phyloP scores from a whole-genome alignment of 371 early-diverging fungal species.

The Mucor circinelloides region DNA sequence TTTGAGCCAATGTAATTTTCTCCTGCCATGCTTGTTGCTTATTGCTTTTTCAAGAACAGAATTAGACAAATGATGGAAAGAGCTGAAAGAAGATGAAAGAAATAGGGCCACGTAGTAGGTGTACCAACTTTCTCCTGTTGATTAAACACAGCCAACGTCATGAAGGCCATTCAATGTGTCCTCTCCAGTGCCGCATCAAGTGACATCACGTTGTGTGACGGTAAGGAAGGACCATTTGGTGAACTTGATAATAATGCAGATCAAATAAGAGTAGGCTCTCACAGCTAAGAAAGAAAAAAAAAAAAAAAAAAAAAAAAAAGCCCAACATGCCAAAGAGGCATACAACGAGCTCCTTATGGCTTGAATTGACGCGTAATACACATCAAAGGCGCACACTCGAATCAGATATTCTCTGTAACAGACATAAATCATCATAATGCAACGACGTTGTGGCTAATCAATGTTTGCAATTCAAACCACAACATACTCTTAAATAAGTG shows the following conservation, averaged over 20 bases:
- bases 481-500: no score
- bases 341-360: no score
- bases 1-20: slow-evolving; percentile 73
- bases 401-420: no score
- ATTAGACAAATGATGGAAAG: not conserved
- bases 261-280: no score
- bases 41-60: not conserved
- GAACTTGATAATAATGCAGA: not conserved
- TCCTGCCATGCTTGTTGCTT: slow-evolving; percentile 54
- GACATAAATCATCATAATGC: no score
- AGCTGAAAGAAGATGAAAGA: not conserved
- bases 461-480: no score
- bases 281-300: no score
- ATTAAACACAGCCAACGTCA: not conserved
- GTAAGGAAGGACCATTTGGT: not conserved
- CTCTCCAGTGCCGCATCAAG: not conserved
- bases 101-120: not conserved
- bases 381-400: no score
- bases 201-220: slow-evolving; percentile 1
- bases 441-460: no score
- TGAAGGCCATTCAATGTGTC: not conserved
- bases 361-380: no score
- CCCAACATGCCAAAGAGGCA: no score
- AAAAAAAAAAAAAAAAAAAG: no score
- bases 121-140: not conserved